Evolutionary conservation across 345 rosid species (phyloP).

Genomic region (Hibiscus mutabilis): DNA sequence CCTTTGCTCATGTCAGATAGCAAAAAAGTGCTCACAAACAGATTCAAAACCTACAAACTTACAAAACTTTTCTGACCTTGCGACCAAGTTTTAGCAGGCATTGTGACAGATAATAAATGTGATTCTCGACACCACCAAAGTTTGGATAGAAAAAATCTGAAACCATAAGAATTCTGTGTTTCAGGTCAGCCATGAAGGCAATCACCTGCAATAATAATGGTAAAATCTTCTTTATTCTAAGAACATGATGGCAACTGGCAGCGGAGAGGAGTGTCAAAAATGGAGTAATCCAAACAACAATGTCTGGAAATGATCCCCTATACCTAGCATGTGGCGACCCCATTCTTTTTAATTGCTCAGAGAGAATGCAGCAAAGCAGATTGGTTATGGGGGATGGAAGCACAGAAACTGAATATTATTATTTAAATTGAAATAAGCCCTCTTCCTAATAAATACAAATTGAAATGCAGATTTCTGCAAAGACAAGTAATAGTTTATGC

Average conservation of each 20-base stretch:
- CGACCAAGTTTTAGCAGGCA: conserved; percentile 88
- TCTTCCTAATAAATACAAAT: not conserved
- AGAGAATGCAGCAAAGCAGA: not conserved
- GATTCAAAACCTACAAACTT: not conserved
- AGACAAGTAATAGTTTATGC: not conserved
- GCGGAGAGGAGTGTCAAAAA: not conserved
- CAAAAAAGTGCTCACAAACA: not conserved
- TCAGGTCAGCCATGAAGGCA: conserved; percentile 43
- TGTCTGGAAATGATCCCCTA: not conserved
- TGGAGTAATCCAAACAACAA: not conserved
- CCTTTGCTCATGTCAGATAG: not conserved
- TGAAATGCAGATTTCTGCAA: not conserved
- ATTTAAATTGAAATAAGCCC: not conserved
- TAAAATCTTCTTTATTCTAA: not conserved
- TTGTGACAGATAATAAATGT: conserved; percentile 86
- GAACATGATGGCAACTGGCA: not conserved
- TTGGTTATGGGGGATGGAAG: not conserved
- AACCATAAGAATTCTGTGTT: conserved; percentile 77
- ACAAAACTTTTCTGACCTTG: conserved; percentile 46
- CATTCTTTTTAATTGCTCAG: not conserved
- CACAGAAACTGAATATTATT: not conserved
- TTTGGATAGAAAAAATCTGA: conserved; percentile 97
- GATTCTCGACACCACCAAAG: conserved; percentile 94
- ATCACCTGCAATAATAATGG: conserved; percentile 24
- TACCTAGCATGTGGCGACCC: not conserved